These are phyloP conservation scores for Balamuthia mandrillaris DNA, from an alignment of 208 protist species.

Conservation along the genomic window DNA sequence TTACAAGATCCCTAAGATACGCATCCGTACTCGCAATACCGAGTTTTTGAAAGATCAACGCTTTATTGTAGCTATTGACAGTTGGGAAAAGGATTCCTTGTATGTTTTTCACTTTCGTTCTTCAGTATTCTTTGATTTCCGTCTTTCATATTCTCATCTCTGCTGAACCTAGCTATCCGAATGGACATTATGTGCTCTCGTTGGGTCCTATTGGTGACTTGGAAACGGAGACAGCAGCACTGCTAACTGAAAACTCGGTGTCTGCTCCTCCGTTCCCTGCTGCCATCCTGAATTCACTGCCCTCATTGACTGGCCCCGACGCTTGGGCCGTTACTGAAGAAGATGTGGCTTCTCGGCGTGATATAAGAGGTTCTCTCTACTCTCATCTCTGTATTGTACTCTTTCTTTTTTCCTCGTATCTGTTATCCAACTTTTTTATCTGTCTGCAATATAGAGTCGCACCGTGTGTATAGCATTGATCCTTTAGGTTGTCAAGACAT, in stretches of 20 bases:
- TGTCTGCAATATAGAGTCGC: constrained; percentile 69
- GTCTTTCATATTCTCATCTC: constrained; percentile 47
- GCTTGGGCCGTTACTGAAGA: background rate
- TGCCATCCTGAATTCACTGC: background rate
- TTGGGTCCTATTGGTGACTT: constrained; percentile 87
- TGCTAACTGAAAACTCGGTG: constrained; percentile 1
- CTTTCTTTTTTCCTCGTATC: background rate
- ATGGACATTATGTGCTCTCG: constrained; percentile 85
- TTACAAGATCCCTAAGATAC: constrained; percentile 48
- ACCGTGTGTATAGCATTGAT: constrained; percentile 87
- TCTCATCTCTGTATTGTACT: background rate
- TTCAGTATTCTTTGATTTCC: no score
- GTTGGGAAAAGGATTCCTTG: constrained; percentile 82
- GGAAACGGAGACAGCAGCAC: constrained; percentile 76
- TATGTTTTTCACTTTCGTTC: no score
- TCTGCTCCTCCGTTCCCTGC: background rate
- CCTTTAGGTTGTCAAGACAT: constrained; percentile 86
- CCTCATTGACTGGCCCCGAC: background rate
- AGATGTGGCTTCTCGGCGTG: background rate
- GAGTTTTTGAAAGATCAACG: constrained; percentile 64
- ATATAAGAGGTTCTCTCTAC: background rate
- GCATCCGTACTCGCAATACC: constrained; percentile 42
- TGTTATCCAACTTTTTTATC: background rate
- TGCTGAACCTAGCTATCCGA: background rate
- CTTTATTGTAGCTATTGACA: constrained; percentile 87